Conservation (phyloP, 1,284 basidiomycete genomes). For the Fistulinella staudtii region DNA sequence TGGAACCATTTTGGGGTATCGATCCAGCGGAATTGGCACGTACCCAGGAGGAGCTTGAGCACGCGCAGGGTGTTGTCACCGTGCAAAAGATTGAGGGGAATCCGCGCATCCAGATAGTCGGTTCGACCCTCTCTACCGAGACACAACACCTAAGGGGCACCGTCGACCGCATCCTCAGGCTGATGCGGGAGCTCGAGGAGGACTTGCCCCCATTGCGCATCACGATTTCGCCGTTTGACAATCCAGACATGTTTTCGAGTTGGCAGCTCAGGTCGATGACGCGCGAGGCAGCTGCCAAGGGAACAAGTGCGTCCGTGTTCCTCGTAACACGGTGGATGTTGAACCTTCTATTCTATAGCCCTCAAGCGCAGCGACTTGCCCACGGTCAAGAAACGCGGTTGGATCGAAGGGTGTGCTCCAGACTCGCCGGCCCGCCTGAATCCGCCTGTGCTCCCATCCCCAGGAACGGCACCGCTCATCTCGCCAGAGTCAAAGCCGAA, state of each 20-base stretch:
- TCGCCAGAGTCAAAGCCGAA: slow-evolving; percentile 30
- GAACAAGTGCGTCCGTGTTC: slow-evolving; percentile 27
- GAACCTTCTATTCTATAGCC: slow-evolving; percentile 7
- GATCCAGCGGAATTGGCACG: slow-evolving; percentile 41
- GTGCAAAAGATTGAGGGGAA: slow-evolving; percentile 9
- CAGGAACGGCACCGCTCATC: background rate
- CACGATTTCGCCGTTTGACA: slow-evolving; percentile 31
- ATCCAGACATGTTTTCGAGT: slow-evolving; percentile 27
- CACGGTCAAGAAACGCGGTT: slow-evolving; percentile 17
- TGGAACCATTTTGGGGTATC: slow-evolving; percentile 55
- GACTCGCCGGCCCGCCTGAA: slow-evolving; percentile 19
- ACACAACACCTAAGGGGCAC: background rate
- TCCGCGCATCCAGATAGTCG: slow-evolving; percentile 12
- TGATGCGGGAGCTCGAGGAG: slow-evolving; percentile 21
- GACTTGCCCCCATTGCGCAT: slow-evolving; percentile 31
- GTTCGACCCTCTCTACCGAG: slow-evolving; percentile 7
- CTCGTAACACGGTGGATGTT: background rate
- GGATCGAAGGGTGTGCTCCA: slow-evolving; percentile 24
- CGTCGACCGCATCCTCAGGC: slow-evolving; percentile 12
- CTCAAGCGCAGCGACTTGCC: slow-evolving; percentile 25
- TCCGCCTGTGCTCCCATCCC: slow-evolving; percentile 2
- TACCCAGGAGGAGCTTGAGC: slow-evolving; percentile 39
- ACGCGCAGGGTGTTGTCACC: slow-evolving; percentile 16
- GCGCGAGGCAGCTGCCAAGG: slow-evolving; percentile 25
- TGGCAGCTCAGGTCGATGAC: slow-evolving; percentile 24